Evolutionary conservation across 2,329 filamentous ascomycete species (phyloP).

Genomic region (Rachicladosporium sp.): DNA sequence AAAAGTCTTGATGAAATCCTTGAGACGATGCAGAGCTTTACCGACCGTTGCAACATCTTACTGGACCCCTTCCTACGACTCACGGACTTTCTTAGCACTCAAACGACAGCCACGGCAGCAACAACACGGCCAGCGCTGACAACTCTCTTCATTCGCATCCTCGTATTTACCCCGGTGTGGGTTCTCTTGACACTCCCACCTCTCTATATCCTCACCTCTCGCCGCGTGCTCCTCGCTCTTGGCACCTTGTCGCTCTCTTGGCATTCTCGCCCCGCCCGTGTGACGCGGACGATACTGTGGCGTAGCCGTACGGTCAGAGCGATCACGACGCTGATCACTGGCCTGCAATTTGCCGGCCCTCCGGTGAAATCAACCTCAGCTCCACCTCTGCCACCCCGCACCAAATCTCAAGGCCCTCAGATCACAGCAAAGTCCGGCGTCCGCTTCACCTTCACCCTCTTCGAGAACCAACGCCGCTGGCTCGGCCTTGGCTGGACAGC

Average conservation of each 20-base stretch:
- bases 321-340: conserved; percentile 61
- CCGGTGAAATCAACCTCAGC: conserved; percentile 1
- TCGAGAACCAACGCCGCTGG: conserved; percentile 94
- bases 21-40: conserved; percentile 82
- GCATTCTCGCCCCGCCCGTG: conserved; percentile 77
- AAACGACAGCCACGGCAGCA: conserved; percentile 78
- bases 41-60: conserved; percentile 79
- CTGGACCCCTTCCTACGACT: conserved; percentile 78
- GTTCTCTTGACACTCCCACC: conserved; percentile 70
- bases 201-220: conserved; percentile 72
- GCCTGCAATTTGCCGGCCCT: conserved; percentile 49
- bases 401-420: conserved; percentile 16
- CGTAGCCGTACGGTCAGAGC: conserved; percentile 64
- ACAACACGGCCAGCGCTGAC: conserved; percentile 85
- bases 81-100: conserved; percentile 77
- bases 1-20: conserved; percentile 97
- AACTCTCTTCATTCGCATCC: conserved; percentile 74
- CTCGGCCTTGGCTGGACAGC: conserved; percentile 90
- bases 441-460: conserved; percentile 91
- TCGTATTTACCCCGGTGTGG: conserved; percentile 84
- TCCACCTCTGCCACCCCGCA: conserved; percentile 23
- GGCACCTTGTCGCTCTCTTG: conserved; percentile 82
- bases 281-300: conserved; percentile 82
- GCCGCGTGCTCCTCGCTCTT: conserved; percentile 68
- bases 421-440: conserved; percentile 52